Percentiles rank a stretch among this genome's conserved stretches.
Conservation (phyloP, 768 basidiomycete genomes). For the Trametes gibbosa region DNA sequence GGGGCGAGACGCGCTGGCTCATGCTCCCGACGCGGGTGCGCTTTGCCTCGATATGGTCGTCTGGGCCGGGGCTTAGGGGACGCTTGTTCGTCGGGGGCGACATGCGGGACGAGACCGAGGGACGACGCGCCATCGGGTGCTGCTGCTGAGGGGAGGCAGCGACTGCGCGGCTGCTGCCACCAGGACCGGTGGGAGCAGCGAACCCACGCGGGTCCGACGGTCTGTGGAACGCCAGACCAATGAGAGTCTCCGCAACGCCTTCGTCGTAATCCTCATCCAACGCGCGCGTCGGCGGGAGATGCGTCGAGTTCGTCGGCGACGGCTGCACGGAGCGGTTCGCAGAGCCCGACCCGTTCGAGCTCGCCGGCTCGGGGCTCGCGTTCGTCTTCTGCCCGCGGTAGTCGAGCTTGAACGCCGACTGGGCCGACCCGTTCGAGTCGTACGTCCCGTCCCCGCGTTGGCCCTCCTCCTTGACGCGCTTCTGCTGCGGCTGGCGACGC, state of each 20-base stretch:
- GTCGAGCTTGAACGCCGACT: constrained; percentile 21
- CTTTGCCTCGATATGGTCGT: constrained; percentile 58
- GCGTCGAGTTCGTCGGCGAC: constrained; percentile 62
- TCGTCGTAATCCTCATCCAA: constrained; percentile 96
- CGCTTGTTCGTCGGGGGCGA: constrained; percentile 68
- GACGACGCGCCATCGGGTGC: constrained; percentile 19
- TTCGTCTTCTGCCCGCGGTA: constrained; percentile 34
- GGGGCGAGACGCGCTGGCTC: constrained; percentile 45
- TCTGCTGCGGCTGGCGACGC: constrained; percentile 38
- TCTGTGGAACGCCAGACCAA: constrained; percentile 49
- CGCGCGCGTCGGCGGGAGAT: constrained; percentile 59
- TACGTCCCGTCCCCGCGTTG: constrained; percentile 23
- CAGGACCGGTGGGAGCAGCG: constrained; percentile 12
- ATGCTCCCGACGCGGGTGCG: constrained; percentile 57
- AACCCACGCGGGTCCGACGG: constrained; percentile 22
- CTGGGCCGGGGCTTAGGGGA: constrained; percentile 63
- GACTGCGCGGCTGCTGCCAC: constrained; percentile 5
- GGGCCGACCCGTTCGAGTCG: constrained; percentile 7
- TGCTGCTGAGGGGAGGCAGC: constrained; percentile 17
- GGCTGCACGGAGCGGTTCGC: constrained; percentile 66
- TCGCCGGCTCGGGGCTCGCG: constrained; percentile 58
- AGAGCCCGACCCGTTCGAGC: constrained; percentile 64
- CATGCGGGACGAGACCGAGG: constrained; percentile 60
- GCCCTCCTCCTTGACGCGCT: constrained; percentile 37
- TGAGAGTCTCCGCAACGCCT: constrained; percentile 81